Percentiles rank a stretch among this genome's conserved stretches.
Evolutionary conservation across 305 asterid genomes (phyloP).

Genomic region (Fraxinus ornus): DNA sequence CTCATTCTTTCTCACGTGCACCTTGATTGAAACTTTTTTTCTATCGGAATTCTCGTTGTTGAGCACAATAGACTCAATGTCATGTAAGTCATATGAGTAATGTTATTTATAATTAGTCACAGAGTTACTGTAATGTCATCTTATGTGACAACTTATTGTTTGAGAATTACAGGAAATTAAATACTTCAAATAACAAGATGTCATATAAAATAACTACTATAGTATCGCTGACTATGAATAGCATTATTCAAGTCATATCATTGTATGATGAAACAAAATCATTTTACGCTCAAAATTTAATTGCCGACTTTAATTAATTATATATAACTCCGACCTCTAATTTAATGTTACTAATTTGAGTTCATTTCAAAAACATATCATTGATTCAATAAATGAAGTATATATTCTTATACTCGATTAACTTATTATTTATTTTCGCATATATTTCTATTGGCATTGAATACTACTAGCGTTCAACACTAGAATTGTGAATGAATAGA

Average conservation of each 20-base stretch:
- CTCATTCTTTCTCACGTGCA: not conserved
- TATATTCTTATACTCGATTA: not conserved
- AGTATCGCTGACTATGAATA: not conserved
- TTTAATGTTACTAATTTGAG: not conserved
- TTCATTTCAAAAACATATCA: not conserved
- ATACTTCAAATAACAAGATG: too few relatives aligned
- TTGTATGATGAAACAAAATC: not conserved
- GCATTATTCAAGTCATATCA: not conserved
- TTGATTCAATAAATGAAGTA: not conserved
- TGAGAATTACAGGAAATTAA: too few relatives aligned
- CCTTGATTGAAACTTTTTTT: not conserved
- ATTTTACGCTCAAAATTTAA: not conserved
- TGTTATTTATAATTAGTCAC: too few relatives aligned
- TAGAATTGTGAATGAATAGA: not conserved
- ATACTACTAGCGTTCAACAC: not conserved
- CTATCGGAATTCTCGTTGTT: not conserved
- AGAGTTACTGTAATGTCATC: too few relatives aligned
- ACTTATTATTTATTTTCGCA: not conserved
- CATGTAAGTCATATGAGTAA: not conserved
- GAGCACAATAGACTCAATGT: not conserved
- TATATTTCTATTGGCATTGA: not conserved
- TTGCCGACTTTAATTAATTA: not conserved
- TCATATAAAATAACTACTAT: not conserved
- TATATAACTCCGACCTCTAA: not conserved
- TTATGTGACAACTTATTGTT: not conserved